Conservation (phyloP, 1,284 basidiomycete genomes). For the Xerocomus amazonicus region DNA sequence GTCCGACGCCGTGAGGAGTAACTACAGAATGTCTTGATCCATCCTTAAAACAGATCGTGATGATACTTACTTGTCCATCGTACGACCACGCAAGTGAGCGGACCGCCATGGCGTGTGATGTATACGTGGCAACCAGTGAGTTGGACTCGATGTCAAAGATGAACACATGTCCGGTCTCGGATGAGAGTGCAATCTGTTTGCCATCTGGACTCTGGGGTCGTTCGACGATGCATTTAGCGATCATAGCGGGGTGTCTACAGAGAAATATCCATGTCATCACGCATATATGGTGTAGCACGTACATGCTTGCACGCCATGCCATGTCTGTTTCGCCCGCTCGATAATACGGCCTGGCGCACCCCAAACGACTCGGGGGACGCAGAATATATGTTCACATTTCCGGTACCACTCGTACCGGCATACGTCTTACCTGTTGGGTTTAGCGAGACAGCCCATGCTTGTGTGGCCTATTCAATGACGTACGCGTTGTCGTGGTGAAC, state of each 20-base stretch:
- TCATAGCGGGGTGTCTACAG: background rate
- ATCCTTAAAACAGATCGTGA: slow-evolving; percentile 13
- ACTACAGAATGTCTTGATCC: slow-evolving; percentile 41
- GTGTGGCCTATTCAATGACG: slow-evolving; percentile 13
- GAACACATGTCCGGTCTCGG: slow-evolving; percentile 79
- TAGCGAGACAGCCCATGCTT: slow-evolving; percentile 80
- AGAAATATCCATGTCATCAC: slow-evolving; percentile 4
- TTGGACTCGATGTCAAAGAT: slow-evolving; percentile 73
- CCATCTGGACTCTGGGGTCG: slow-evolving; percentile 76
- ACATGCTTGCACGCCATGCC: slow-evolving; percentile 80
- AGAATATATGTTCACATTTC: slow-evolving; percentile 67
- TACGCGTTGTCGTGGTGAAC: background rate
- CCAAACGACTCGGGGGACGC: slow-evolving; percentile 61
- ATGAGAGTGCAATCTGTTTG: slow-evolving; percentile 68
- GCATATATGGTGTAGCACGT: slow-evolving; percentile 33
- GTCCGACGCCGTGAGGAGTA: slow-evolving; percentile 81
- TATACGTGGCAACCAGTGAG: slow-evolving; percentile 64
- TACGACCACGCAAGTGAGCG: slow-evolving; percentile 81
- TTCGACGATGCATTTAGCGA: background rate
- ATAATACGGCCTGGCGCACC: slow-evolving; percentile 49
- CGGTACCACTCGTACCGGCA: slow-evolving; percentile 75
- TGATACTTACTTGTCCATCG: slow-evolving; percentile 53
- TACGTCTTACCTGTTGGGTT: slow-evolving; percentile 70
- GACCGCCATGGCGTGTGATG: slow-evolving; percentile 83
- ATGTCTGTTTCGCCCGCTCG: slow-evolving; percentile 74